Base-by-base conservation (phyloP, 2,329 filamentous ascomycete genomes). In the Colletotrichum paranaense region DNA sequence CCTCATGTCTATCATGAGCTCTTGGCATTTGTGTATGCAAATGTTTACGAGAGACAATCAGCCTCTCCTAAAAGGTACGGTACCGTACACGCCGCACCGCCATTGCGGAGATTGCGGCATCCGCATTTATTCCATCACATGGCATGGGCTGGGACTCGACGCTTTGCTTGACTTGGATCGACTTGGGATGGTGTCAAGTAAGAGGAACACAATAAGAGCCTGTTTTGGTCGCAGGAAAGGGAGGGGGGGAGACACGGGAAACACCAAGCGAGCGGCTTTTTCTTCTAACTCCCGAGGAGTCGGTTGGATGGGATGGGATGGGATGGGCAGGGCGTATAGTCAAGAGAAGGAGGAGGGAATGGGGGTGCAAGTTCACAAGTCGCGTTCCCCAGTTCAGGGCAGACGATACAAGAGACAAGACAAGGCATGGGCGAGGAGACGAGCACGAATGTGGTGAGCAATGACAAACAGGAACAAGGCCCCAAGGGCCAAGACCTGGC, bases 41-140 rank as follows among this genome's bases (percentile, higher is more conserved):
- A 32, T 65, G 46, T 70, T 65, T 57, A 65, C 46, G 46, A 65
- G 46, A 60, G 55, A 73, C 46, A 32, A 32, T 28, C 42, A 38
- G 16, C 62, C 22, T n/a, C 38, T 38, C 57, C 30, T 38, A 35
- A 55, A 53, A 32, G 42, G 46, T 38, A 56, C 55, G 42, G 57
- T 58, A 22, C 67, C 24, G 52, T 46, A 68, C n/a, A 42, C 57
- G 49, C 38, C 38, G 49, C 16, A 26, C 59, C 46, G 56, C 30
- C 53, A 28, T 46, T 24, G 56, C 63, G 72, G 72, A 74, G 6
- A 72, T 63, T 74, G 52, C 62, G 68, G 68, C 68, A 66, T 62
- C 68, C 52, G 67, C 72, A 74, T 32, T 32, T 72, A 53, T 35
- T 5, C 60, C 22, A 74, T 64, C 60, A 73, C 69, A 72, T 68